These are phyloP conservation scores for Acanthamoeba quina DNA, from an alignment of 208 protist genomes.

Conservation along the genomic window DNA sequence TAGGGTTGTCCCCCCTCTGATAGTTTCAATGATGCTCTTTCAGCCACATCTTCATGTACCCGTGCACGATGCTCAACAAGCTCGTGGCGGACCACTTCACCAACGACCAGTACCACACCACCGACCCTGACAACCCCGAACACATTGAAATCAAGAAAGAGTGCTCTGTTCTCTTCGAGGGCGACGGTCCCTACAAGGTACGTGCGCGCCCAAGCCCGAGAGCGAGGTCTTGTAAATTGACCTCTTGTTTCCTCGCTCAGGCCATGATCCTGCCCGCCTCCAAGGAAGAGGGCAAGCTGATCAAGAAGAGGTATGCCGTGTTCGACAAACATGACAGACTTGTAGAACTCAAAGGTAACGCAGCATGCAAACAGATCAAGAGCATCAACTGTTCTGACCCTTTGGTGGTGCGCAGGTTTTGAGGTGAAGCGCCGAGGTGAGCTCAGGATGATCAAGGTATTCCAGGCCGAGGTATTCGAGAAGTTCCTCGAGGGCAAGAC, in stretches of 20 bases:
- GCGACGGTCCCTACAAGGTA: slow-evolving; percentile 99
- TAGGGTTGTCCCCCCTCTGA: neutral
- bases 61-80: slow-evolving; percentile 99
- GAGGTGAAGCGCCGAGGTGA: slow-evolving; percentile 99
- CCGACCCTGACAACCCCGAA: slow-evolving; percentile 59
- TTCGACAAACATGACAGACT: slow-evolving; percentile 98
- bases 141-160: slow-evolving; percentile 88
- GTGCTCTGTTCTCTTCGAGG: slow-evolving; percentile 99
- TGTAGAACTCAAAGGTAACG: slow-evolving; percentile 98
- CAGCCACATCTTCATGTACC: slow-evolving; percentile 93
- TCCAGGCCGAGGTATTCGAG: slow-evolving; percentile 95
- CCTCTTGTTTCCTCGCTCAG: slow-evolving; percentile 24
- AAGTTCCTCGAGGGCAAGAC: slow-evolving; percentile 97
- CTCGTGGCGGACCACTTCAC: slow-evolving; percentile 97
- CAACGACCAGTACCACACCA: slow-evolving; percentile 99
- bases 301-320: slow-evolving; percentile 99
- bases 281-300: slow-evolving; percentile 97
- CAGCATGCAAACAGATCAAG: too few relatives aligned
- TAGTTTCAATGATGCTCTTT: neutral
- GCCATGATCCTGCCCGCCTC: slow-evolving; percentile 99
- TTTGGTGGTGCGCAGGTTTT: slow-evolving; percentile 89
- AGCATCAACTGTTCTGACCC: neutral
- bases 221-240: neutral
- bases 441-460: slow-evolving; percentile 99
- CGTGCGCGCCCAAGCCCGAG: neutral